Evolutionary conservation across 768 basidiomycete species (phyloP).

Genomic region (Tulasnella sp.): DNA sequence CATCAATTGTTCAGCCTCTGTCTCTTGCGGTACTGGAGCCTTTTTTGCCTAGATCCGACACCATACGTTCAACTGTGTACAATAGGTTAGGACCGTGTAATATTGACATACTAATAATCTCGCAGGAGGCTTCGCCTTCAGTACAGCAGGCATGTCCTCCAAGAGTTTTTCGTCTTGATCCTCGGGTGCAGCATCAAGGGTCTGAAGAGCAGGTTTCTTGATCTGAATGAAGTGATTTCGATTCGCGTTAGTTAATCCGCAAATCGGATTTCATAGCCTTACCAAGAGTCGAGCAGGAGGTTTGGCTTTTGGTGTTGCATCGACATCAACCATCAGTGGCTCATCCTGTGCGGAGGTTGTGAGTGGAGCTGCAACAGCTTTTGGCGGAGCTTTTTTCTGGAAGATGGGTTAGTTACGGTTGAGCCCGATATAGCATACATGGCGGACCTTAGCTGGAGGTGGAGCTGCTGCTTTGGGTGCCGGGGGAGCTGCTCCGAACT

Average conservation of each 20-base stretch:
- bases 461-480: conserved; percentile 28
- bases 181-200: not conserved
- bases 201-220: not conserved
- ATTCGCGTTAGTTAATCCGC: not conserved
- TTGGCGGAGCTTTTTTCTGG: conserved; percentile 18
- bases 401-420: conserved; percentile 18
- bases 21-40: conserved; percentile 15
- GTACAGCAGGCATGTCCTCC: not conserved
- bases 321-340: conserved; percentile 11
- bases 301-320: conserved; percentile 16
- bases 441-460: conserved; percentile 24
- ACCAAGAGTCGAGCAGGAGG: conserved; percentile 19
- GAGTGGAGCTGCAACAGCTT: conserved; percentile 19
- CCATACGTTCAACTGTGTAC: not conserved
- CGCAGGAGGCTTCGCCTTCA: conserved; percentile 1
- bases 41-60: conserved; percentile 8
- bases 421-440: not conserved
- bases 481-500: conserved; percentile 42
- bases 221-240: not conserved
- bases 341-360: conserved; percentile 16
- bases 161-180: not conserved
- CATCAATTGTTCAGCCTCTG: conserved; percentile 25
- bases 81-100: not conserved
- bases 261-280: not conserved
- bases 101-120: not conserved